These are phyloP conservation scores for Saksenaea vasiformis DNA, from an alignment of 371 early-diverging fungal genomes.

Conservation along the genomic window DNA sequence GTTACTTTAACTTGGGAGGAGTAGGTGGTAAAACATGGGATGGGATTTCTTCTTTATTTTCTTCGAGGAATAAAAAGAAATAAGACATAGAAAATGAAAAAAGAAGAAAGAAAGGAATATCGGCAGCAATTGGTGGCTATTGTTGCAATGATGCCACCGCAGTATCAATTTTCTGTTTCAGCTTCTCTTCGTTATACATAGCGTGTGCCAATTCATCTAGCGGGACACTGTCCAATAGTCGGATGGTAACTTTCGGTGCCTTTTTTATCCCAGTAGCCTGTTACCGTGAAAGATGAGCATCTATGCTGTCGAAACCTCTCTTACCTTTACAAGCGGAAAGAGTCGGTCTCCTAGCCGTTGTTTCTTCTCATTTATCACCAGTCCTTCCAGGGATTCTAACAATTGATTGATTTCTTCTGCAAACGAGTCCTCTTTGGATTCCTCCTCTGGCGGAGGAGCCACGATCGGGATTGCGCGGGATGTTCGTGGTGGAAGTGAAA, in stretches of 20 bases:
- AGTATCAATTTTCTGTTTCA: conserved; percentile 40
- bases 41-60: conserved; percentile 5
- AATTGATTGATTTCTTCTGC: conserved; percentile 31
- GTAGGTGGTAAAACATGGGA: conserved; percentile 44
- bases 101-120: neutral
- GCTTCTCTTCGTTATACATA: conserved; percentile 42
- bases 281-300: neutral
- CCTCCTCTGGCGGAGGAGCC: conserved; percentile 6
- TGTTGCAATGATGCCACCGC: conserved; percentile 14
- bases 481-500: conserved; percentile 14
- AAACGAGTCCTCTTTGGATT: neutral
- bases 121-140: neutral
- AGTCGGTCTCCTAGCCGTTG: conserved; percentile 42
- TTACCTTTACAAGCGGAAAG: conserved; percentile 45
- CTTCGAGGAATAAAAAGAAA: conserved; percentile 6
- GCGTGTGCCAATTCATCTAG: conserved; percentile 44
- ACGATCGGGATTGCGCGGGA: conserved; percentile 26
- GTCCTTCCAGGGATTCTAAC: conserved; percentile 25
- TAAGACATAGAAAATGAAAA: neutral
- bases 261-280: conserved; percentile 16
- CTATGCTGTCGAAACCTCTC: neutral
- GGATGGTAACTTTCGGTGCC: conserved; percentile 49
- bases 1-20: conserved; percentile 44
- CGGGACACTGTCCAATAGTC: conserved; percentile 50
- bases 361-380: conserved; percentile 33